Evolutionary conservation across 75 land plant genomes (phyloP).

Genomic region (Azolla pinnata): DNA sequence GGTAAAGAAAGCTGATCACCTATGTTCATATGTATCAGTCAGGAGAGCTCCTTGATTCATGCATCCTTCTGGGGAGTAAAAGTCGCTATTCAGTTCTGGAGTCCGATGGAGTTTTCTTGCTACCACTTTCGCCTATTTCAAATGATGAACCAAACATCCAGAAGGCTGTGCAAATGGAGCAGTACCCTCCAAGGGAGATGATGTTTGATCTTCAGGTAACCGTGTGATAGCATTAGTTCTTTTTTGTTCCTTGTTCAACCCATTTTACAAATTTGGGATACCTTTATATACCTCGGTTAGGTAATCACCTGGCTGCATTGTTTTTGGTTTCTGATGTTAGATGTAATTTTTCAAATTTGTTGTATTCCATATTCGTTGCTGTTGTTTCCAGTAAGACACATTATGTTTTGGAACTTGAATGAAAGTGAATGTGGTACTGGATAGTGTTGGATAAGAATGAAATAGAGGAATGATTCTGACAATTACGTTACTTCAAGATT

Average conservation of each 20-base stretch:
- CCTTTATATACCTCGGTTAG: too few relatives aligned
- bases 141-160: constrained; percentile 4
- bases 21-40: too few relatives aligned
- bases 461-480: too few relatives aligned
- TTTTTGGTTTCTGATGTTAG: constrained; percentile 11
- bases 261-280: too few relatives aligned
- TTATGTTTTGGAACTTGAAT: background rate
- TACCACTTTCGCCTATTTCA: constrained; percentile 16
- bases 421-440: too few relatives aligned
- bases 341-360: background rate
- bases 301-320: too few relatives aligned
- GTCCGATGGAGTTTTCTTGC: constrained; percentile 59
- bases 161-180: constrained; percentile 8
- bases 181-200: constrained; percentile 7
- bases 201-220: constrained; percentile 31
- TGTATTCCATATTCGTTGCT: background rate
- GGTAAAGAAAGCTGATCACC: too few relatives aligned
- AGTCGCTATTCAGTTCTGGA: constrained; percentile 75
- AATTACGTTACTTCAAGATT: too few relatives aligned
- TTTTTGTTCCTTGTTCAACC: too few relatives aligned
- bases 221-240: background rate
- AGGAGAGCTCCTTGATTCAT: constrained; percentile 74
- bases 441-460: too few relatives aligned
- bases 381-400: background rate
- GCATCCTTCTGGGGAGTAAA: constrained; percentile 56